Base-by-base conservation (phyloP, 2,329 filamentous ascomycete species). In the Cytospora leucostoma region DNA sequence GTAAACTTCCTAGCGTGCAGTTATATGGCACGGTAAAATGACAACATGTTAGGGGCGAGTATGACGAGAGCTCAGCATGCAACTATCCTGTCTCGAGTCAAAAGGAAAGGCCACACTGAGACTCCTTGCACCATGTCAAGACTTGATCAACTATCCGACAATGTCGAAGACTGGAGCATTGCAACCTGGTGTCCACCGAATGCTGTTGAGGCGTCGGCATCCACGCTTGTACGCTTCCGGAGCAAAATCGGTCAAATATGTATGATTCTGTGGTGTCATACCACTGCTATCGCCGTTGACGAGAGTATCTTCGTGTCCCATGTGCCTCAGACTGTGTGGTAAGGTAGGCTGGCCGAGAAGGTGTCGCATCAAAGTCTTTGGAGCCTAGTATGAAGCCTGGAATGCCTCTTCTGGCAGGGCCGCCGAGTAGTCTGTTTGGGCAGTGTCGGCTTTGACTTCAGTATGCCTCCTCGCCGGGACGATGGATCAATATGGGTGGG, bases 311-410 rank as follows among this genome's bases (percentile, higher is more conserved):
- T 55, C 44, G 59, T 55, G 37, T 33, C 19, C 40, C 19, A 27
- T 33, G 11, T 19, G 58, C 54, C 49, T 61, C 58, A 49, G 50
- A 55, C 27, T 49, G n/a, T 40, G 51, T 53, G 33, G 58, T 61
- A 61, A 61, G 51, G 37, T 61, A 37, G 51, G 38, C 51, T 27
- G 27, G 27, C 27, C 27, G 27, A 27, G 27, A 27, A 37, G 38
- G 54, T 50, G 51, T 37, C 58, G 33, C 51, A 47, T 33, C 37
- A 12, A 35, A 54, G 49, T 7, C 21, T 53, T 13, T 17, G 38
- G 49, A 12, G 7, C 33, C 15, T 6, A 7, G 12, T 27, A 13
- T 52, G 5, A 47, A 37, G 47, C 19, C 17, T 17, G 47, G 5
- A 11, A 21, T 19, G 13, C 13, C 40, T 27, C 19, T 21, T 19